Evolutionary conservation across 305 asterid genomes (phyloP).

Genomic region (Fraxinus platypoda): DNA sequence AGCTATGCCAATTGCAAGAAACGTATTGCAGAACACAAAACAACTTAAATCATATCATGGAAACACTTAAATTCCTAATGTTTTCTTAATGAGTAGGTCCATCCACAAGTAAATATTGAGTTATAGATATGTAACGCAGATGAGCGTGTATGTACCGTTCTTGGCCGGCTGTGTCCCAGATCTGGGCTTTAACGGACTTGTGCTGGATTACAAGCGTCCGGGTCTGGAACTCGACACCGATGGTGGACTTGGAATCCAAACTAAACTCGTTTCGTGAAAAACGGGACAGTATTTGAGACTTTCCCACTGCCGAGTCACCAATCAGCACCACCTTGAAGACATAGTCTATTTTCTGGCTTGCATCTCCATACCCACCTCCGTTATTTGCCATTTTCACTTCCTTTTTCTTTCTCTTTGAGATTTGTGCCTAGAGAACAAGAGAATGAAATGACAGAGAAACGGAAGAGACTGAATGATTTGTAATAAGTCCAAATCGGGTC

Average conservation of each 20-base stretch:
- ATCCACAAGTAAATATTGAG: not conserved
- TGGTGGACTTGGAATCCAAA: slow-evolving; percentile 77
- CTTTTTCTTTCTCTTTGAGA: not conserved
- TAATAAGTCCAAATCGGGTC: not conserved
- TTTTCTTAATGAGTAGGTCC: not conserved
- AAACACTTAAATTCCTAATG: slow-evolving; percentile 7
- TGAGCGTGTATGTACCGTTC: slow-evolving; percentile 43
- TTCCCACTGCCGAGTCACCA: slow-evolving; percentile 85
- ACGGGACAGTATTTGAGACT: slow-evolving; percentile 69
- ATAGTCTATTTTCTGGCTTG: slow-evolving; percentile 63
- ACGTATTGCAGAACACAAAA: not conserved
- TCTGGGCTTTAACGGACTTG: slow-evolving; percentile 81
- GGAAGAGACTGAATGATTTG: not conserved
- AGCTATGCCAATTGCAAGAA: not conserved
- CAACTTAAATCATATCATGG: not conserved
- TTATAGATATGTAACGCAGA: not conserved
- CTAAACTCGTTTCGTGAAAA: slow-evolving; percentile 75
- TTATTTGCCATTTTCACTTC: slow-evolving; percentile 39
- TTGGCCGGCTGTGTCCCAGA: slow-evolving; percentile 94
- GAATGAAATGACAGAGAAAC: not conserved
- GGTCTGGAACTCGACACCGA: slow-evolving; percentile 83
- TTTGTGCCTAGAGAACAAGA: not conserved
- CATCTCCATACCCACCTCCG: slow-evolving; percentile 55
- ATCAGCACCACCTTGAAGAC: slow-evolving; percentile 78
- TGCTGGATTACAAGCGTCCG: slow-evolving; percentile 64